A percentile compares a stretch with the other conserved stretches of the same genome.
Conservation (phyloP, 2,329 filamentous ascomycete species). For the Paecilomyces fulvus region DNA sequence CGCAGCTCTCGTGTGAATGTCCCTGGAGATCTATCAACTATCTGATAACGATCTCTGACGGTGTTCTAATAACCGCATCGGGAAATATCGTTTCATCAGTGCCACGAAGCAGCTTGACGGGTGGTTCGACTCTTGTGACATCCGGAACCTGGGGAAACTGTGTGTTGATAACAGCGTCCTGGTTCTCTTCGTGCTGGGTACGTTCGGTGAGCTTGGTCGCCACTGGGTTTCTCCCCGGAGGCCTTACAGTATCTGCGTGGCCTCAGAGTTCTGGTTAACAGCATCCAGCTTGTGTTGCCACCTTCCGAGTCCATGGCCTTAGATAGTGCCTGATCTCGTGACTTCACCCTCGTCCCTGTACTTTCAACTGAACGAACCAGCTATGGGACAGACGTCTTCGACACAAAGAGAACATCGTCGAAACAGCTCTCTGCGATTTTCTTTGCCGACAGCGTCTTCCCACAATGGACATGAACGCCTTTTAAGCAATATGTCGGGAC, state of each 20-base stretch:
- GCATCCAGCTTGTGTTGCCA: conserved; percentile 1
- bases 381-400: conserved; percentile 38
- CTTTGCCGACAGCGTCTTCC: conserved; percentile 12
- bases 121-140: not conserved
- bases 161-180: not conserved
- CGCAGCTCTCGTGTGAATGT: not conserved
- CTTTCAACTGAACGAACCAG: conserved; percentile 7
- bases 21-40: not conserved
- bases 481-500: conserved; percentile 23
- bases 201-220: not conserved
- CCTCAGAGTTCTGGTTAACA: too few species aligned
- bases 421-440: conserved; percentile 15
- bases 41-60: not conserved
- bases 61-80: not conserved
- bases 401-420: conserved; percentile 29
- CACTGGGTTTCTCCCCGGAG: not conserved
- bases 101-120: not conserved
- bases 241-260: not conserved
- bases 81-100: not conserved
- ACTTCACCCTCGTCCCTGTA: conserved; percentile 11
- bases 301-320: conserved; percentile 19
- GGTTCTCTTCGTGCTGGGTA: not conserved
- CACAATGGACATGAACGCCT: conserved; percentile 23
- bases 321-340: conserved; percentile 15
- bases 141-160: not conserved